Percentiles rank a stretch among this genome's conserved stretches.
phyloP scores from a whole-genome alignment of 225 moss, liverwort and hornwort species.

The Pseudoscleropodium purum region DNA sequence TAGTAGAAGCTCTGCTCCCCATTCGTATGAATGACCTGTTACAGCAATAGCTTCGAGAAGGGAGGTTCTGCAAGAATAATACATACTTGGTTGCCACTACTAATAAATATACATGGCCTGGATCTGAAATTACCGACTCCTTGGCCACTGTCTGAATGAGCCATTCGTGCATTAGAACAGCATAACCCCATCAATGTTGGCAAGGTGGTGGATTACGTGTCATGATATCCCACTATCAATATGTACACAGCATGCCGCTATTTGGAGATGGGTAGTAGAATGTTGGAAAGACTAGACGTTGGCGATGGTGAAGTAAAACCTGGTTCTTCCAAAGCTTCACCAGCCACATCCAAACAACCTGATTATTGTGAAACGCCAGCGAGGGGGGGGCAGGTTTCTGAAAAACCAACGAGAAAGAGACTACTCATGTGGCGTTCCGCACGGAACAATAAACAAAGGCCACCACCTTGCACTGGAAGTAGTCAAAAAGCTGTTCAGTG shows the following conservation, averaged over 20 bases:
- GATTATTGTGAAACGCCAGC: not conserved
- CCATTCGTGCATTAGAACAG: not conserved
- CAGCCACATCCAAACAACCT: not conserved
- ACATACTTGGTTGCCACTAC: not conserved
- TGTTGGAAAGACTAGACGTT: not conserved
- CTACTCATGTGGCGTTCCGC: not conserved
- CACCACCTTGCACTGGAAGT: not conserved
- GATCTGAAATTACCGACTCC: not conserved
- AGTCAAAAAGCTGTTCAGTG: not conserved
- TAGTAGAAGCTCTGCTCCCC: not conserved
- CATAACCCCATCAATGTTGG: not conserved
- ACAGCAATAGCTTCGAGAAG: not conserved
- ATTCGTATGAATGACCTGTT: not conserved
- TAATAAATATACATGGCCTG: not conserved
- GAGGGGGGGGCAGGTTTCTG: not conserved
- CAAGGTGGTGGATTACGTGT: not conserved
- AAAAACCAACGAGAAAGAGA: not conserved
- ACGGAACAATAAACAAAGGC: not conserved
- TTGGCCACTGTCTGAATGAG: not conserved
- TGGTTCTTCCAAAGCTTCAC: not conserved
- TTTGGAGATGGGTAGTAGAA: not conserved
- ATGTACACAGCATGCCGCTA: slow-evolving; percentile 16
- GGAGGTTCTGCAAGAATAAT: not conserved
- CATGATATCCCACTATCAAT: not conserved
- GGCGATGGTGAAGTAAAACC: not conserved